Evolutionary conservation across 176 grass and related monocot genomes (phyloP), one percentile per base, ranked within the genome.

Genomic region (Bolboschoenus planiculmis): DNA sequence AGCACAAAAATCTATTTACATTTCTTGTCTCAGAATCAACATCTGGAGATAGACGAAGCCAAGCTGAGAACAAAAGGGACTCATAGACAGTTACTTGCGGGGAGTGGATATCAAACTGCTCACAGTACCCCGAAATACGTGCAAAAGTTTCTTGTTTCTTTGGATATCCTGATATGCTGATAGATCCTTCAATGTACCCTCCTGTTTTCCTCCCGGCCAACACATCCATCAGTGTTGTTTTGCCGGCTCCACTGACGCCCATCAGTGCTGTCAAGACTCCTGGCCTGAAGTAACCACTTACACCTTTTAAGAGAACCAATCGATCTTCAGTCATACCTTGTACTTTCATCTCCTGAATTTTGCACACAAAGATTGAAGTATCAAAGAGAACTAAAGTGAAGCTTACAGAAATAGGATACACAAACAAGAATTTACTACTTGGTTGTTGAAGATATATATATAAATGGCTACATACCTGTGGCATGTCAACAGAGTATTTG

Each of bases 231-330:
- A 90, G 59, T 20, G 91, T 92, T 36, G 91, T 92, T 47, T 92
- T 92, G 10, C 91, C 91, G 1, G 91, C 91, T 64, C 91, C 91
- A 27, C 85, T 93, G 4, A 93, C 35, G 3, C 91, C 91, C 91
- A 93, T 93, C 14, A 93, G 21, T 54, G 88, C 91, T 1, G 91
- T 93, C 48, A 93, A 27, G 10, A 90, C 84, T 27, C 91, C 86
- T 1, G 88, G 91, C 67, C 86, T 90, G 83, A 93, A 88, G 18
- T 79, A 85, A 27, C 88, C 88, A 33, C 50, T 88, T 5, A 93
- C 84, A 33, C 80, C 76, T 53, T 74, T 79, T 26, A 93, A 76
- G 31, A 93, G 80, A 23, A 83, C 66, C 61, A 93, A 76, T 43
- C 56, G 84, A 44, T 87, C 80, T 51, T 89, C 83, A 44, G n/a